Evolutionary conservation across 352 stramenopile genomes (phyloP), one percentile per base, ranked within the genome.

Genomic region (Globisporangium megalacanthum): DNA sequence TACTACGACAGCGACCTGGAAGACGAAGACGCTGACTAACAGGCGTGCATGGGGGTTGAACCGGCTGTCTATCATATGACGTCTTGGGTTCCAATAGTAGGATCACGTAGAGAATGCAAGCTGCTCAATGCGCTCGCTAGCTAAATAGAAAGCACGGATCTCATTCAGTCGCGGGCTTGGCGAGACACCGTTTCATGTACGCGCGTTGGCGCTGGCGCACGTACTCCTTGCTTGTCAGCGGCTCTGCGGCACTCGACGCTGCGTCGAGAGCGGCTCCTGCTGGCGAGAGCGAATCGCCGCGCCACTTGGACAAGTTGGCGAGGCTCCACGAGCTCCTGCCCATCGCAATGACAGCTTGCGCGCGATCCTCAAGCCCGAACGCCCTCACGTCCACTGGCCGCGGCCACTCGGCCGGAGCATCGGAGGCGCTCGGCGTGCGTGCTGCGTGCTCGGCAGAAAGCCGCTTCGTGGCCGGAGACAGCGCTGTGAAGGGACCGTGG

Each of bases 1-100:
- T 93, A 80, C 65, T 93, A 93, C 65, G 83, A 91, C 61, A 93
- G 83, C 64, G 83, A 91, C 62, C 59, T 93, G 56, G 78, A 86
- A 48, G 79, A 91, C 48, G 83, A 93, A 41, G 80, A 90, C 55
- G 66, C 77, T 49, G 82, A 80, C 56, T 71, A 64, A 62, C 47
- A 54, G 17, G 42, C 4, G 7, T 6, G 42, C 6, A 25, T 15
- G 41, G 2, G 15, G 9, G 19, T 22, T 5, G 42, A 19, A 19
- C 25, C 25, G 11, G 15, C n/a, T 22, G 44, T n/a, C 44, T 15
- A n/a, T 20, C 44, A 31, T 49, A n/a, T n/a, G n/a, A n/a, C 44
- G 44, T 49, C 19, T 25, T 31, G n/a, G 25, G 25, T 29, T 29
- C 25, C 25, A 29, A 13, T 31, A 31, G 11, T 22, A 13, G 25